Evolutionary conservation across 2,329 filamentous ascomycete species (phyloP).

Genomic region (Diaporthe citri): DNA sequence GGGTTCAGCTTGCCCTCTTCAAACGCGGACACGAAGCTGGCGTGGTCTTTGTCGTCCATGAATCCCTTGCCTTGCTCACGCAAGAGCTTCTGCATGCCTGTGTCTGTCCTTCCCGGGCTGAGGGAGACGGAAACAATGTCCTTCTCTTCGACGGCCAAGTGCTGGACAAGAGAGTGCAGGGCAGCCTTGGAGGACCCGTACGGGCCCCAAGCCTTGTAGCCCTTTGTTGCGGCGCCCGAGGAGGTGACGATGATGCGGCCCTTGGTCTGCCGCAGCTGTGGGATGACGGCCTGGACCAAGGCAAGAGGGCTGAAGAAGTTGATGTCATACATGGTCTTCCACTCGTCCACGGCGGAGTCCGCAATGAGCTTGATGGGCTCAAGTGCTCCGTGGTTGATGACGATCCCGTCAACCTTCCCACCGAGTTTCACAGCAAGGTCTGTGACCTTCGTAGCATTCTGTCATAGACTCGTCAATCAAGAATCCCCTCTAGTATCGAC

Average conservation of each 20-base stretch:
- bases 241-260: slow-evolving; percentile 84
- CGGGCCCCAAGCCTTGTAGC: slow-evolving; percentile 80
- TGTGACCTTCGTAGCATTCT: slow-evolving; percentile 73
- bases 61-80: slow-evolving; percentile 68
- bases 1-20: slow-evolving; percentile 78
- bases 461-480: slow-evolving; percentile 16
- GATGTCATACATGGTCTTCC: slow-evolving; percentile 81
- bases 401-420: slow-evolving; percentile 80
- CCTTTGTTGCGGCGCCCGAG: slow-evolving; percentile 78
- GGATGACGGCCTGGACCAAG: slow-evolving; percentile 79
- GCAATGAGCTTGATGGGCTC: slow-evolving; percentile 80
- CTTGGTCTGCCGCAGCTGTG: slow-evolving; percentile 74
- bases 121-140: slow-evolving; percentile 80
- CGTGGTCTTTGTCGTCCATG: slow-evolving; percentile 71
- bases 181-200: slow-evolving; percentile 90
- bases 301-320: slow-evolving; percentile 89
- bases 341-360: slow-evolving; percentile 77
- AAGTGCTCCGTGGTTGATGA: slow-evolving; percentile 89
- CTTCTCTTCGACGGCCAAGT: slow-evolving; percentile 82
- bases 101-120: slow-evolving; percentile 86
- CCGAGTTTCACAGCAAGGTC: slow-evolving; percentile 76
- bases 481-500: background rate
- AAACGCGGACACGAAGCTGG: slow-evolving; percentile 77
- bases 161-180: slow-evolving; percentile 81
- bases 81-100: slow-evolving; percentile 89